A percentile compares a stretch with the other conserved stretches of the same genome.
Evolutionary conservation across 352 stramenopile species (phyloP).

Genomic region (Blastocystis sp.): DNA sequence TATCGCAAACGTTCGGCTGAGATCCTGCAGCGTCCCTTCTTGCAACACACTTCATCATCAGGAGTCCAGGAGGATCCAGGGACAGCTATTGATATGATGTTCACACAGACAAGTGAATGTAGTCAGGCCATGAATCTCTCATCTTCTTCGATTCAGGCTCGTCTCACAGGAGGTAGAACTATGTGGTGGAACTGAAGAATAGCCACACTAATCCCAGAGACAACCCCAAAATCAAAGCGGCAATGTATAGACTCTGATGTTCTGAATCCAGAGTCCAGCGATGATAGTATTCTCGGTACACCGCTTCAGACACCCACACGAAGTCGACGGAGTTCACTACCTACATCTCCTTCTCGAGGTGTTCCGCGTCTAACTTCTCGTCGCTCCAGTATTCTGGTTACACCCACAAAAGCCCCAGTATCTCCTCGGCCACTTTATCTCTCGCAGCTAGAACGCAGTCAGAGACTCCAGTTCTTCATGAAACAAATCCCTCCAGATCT

Average conservation of each 20-base stretch:
- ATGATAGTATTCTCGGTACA: neutral
- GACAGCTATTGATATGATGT: neutral
- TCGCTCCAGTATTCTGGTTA: neutral
- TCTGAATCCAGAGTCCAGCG: neutral
- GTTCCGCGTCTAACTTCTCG: neutral
- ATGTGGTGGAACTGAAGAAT: neutral
- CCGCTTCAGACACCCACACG: neutral
- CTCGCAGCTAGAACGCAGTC: neutral
- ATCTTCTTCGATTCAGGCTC: neutral
- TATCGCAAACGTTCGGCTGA: constrained; percentile 38
- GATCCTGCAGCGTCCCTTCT: neutral
- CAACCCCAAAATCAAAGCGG: neutral
- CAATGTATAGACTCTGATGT: neutral
- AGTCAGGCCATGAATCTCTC: neutral
- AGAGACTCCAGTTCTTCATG: neutral
- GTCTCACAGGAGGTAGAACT: constrained; percentile 12
- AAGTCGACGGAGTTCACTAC: neutral
- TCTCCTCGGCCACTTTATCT: neutral
- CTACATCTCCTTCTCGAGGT: constrained; percentile 4
- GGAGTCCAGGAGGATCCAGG: neutral
- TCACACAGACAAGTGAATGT: neutral
- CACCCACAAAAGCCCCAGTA: neutral
- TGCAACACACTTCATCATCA: neutral
- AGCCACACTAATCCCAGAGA: neutral
- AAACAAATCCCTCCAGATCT: constrained; percentile 9